Evolutionary conservation across 345 rosid genomes (phyloP), one percentile per base, ranked within the genome.

Genomic region (Carallia pectinifolia): DNA sequence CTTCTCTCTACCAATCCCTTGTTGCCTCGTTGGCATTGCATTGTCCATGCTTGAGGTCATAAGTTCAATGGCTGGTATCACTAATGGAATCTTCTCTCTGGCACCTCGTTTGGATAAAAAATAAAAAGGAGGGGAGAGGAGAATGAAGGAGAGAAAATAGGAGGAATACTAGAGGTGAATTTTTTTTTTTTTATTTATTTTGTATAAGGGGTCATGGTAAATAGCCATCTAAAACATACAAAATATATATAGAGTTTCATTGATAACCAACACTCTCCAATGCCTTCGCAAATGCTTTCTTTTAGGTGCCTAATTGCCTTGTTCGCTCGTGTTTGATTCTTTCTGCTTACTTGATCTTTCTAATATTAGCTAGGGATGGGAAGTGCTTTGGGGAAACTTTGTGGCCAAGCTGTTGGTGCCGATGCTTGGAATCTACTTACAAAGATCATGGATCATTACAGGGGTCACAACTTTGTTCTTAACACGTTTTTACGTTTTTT

Each of bases 391-490:
- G 85, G 85, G 82, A 87, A 87, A 15, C 72, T 87, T 16, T 82
- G 86, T 19, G 89, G 89, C 6, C 89, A 85, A 73, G 91, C 87
- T 18, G 86, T 81, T 6, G 89, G 91, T 4, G 89, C 91, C 33
- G 81, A 75, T 80, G 89, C 82, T 87, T 48, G 89, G 88, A 39
- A 74, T 87, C 71, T 83, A 83, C 44, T 65, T 82, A 69, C 91
- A 87, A 56, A 83, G 87, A 71, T 82, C 91, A 55, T 81, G 81
- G 68, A 63, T 85, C 36, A 71, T 85, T 40, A 71, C 85, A 1
- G 77, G 73, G 27, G 34, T 53, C 58, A 82, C 89, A 54, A 81
- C 91, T 17, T 31, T 85, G 62, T 40, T 77, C 60, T 72, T 83
- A 30, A 65, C 81, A 18, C 85, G 85, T 0, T 52, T 78, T 44